Conservation (phyloP, 2,329 filamentous ascomycete species). For the Nigrospora sphaerica region DNA sequence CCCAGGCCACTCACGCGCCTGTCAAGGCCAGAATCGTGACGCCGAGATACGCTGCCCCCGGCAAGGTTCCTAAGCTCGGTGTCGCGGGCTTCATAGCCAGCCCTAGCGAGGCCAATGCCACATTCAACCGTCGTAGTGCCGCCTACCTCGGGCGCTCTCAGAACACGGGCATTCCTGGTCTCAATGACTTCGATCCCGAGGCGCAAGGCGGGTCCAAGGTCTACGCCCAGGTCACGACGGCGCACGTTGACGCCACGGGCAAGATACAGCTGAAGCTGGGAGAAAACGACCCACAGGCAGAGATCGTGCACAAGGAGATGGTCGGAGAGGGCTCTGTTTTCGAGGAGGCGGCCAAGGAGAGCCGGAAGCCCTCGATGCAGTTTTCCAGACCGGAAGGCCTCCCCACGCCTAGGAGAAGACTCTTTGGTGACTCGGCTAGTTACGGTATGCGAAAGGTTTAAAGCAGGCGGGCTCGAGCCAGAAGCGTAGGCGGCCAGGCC, state of each 20-base stretch:
- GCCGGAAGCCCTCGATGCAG: neutral
- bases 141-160: conserved; percentile 12
- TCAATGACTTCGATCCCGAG: conserved; percentile 37
- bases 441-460: too few species aligned
- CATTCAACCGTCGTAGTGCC: conserved; percentile 16
- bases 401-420: too few species aligned
- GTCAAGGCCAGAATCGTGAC: conserved; percentile 43
- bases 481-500: too few species aligned
- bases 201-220: conserved; percentile 47
- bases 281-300: conserved; percentile 25
- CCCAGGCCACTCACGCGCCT: conserved; percentile 42
- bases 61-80: conserved; percentile 36
- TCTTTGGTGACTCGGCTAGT: too few species aligned
- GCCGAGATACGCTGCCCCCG: conserved; percentile 26
- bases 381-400: too few species aligned
- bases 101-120: conserved; percentile 30
- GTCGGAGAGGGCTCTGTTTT: conserved; percentile 3
- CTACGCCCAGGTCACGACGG: conserved; percentile 37
- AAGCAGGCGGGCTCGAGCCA: too few species aligned
- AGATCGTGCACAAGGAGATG: conserved; percentile 7
- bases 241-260: conserved; percentile 42
- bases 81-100: conserved; percentile 47
- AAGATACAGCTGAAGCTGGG: conserved; percentile 36
- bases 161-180: conserved; percentile 12
- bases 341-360: conserved; percentile 4